Evolutionary conservation across 768 basidiomycete species (phyloP), one percentile per base, ranked within the genome.

Genomic region (Suillus subluteus): DNA sequence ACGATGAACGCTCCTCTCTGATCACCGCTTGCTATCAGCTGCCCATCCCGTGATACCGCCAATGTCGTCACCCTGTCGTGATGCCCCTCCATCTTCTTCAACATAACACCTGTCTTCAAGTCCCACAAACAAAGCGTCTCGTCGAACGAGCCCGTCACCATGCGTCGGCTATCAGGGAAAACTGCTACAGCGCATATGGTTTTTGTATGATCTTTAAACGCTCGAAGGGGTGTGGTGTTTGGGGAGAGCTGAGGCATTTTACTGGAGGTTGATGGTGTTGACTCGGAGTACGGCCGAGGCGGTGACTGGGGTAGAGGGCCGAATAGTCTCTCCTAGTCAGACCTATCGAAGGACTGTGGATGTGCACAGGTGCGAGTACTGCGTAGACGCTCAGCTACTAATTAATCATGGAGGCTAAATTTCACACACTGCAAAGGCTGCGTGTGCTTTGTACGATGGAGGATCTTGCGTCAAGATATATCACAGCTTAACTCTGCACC

Each of bases 31-130:
- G 32, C 55, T 56, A 56, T 56, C 11, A 56, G 12, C 3, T 21
- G 55, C 55, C 32, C 55, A 35, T 35, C 32, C 35, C 32, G 55
- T 56, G 55, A 56, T 56, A 56, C 11, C 11, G 21, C 55, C 55
- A 56, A 56, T 35, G 32, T 11, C 18, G 18, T 21, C 55, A 56
- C 55, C 32, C 11, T 35, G 21, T 21, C 91, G 58, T 96, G 88
- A 63, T 96, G 94, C 52, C 91, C 55, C 18, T 56, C 55, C 55
- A 56, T 56, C 32, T 56, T 56, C 32, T 56, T 56, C 55, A 56
- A 35, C 55, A 56, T 35, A 12, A 18, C 55, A n/a, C 55, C 55
- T 35, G 21, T 56, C 11, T 16, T 13, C 55, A 56, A 56, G 55
- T 56, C 55, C 55, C 32, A 56, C 55, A 56, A 11, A 35, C 55